A percentile compares a stretch with the other conserved stretches of the same genome.
These are phyloP conservation scores for Suillus fuscotomentosus DNA, from an alignment of 768 basidiomycete genomes.

Conservation along the genomic window DNA sequence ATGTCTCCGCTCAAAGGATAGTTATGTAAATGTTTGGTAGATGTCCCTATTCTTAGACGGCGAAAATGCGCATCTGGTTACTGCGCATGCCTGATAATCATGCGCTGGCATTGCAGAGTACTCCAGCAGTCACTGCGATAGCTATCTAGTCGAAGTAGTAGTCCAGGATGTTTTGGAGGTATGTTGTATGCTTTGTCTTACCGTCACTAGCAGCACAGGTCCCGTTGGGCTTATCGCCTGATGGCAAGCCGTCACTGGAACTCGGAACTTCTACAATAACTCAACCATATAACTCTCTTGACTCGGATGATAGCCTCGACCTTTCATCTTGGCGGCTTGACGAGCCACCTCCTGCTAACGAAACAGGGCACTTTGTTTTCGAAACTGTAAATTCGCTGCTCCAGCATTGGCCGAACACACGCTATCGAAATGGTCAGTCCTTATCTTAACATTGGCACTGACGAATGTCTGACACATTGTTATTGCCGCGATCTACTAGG, in stretches of 20 bases:
- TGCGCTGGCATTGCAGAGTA: too few species aligned
- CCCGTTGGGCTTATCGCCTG: neutral
- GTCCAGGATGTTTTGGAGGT: neutral
- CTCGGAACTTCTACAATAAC: neutral
- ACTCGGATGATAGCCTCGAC: neutral
- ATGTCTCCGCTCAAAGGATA: too few species aligned
- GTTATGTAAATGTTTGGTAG: too few species aligned
- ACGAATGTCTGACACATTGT: neutral
- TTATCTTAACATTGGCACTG: neutral
- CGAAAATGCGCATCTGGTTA: too few species aligned
- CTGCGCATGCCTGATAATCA: too few species aligned
- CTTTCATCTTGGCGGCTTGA: conserved; percentile 22
- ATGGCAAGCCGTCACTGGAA: neutral
- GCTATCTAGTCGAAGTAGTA: too few species aligned
- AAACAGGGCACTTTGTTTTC: conserved; percentile 32
- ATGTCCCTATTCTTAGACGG: too few species aligned
- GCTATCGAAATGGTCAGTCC: conserved; percentile 42
- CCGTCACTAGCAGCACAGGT: neutral
- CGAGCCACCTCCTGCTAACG: conserved; percentile 19
- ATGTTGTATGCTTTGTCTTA: neutral
- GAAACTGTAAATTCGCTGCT: conserved; percentile 32
- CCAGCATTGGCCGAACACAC: conserved; percentile 47
- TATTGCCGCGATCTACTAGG: neutral
- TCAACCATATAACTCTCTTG: neutral
- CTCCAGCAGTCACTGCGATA: too few species aligned